Percentiles rank a stretch among this genome's conserved stretches.
These are phyloP conservation scores for Ustilago cynodontis DNA, from an alignment of 1,284 basidiomycete species.

Conservation along the genomic window DNA sequence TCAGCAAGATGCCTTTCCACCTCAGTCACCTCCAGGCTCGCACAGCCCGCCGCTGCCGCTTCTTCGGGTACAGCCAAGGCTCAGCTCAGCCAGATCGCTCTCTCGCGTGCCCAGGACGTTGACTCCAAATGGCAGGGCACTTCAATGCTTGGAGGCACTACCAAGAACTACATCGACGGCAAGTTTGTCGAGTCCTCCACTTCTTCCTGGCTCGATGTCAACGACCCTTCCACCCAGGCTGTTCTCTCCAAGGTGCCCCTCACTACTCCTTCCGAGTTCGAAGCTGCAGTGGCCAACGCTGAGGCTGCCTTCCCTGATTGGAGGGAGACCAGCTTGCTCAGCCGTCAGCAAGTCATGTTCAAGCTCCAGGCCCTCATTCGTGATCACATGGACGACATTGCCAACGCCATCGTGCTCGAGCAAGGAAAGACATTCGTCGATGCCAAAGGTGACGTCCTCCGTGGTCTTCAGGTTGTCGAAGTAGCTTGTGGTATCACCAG, in stretches of 20 bases:
- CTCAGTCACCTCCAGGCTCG: slow-evolving; percentile 30
- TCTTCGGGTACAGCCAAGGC: slow-evolving; percentile 25
- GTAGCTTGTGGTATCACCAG: slow-evolving; percentile 85
- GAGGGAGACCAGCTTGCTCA: slow-evolving; percentile 86
- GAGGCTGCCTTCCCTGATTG: slow-evolving; percentile 90
- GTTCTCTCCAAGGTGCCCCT: slow-evolving; percentile 89
- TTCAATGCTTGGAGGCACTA: slow-evolving; percentile 81
- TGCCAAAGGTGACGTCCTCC: slow-evolving; percentile 92
- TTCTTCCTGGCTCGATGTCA: slow-evolving; percentile 82
- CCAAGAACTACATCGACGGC: slow-evolving; percentile 83
- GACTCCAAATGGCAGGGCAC: slow-evolving; percentile 81
- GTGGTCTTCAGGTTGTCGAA: slow-evolving; percentile 95
- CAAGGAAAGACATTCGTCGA: slow-evolving; percentile 75
- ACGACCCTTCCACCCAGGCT: slow-evolving; percentile 90
- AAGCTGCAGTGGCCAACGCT: slow-evolving; percentile 85
- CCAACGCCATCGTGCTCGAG: slow-evolving; percentile 66
- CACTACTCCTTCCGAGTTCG: slow-evolving; percentile 85
- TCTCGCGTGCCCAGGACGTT: slow-evolving; percentile 56
- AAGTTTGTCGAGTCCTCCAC: slow-evolving; percentile 86
- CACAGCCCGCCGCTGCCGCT: slow-evolving; percentile 38
- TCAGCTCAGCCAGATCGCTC: slow-evolving; percentile 52
- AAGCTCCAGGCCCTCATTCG: slow-evolving; percentile 72
- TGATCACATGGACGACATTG: slow-evolving; percentile 71
- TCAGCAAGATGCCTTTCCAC: slow-evolving; percentile 40
- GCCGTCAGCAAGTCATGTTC: slow-evolving; percentile 87